These are phyloP conservation scores for Acacia crassicarpa DNA, from an alignment of 306 rosid species.

Conservation along the genomic window DNA sequence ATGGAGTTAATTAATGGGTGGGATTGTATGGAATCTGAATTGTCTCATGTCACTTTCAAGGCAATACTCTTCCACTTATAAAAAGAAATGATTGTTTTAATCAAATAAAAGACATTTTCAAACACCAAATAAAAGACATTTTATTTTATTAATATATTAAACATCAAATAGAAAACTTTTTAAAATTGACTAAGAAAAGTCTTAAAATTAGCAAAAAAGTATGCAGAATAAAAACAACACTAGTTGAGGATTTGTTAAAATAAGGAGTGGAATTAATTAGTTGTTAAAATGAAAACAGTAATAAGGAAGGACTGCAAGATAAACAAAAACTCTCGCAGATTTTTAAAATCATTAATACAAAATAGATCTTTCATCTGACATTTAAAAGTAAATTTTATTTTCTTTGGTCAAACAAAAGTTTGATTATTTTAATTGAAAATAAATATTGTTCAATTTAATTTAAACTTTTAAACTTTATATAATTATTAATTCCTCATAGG, in stretches of 20 bases:
- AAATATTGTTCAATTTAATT: not conserved
- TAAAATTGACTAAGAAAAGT: not conserved
- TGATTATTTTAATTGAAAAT: not conserved
- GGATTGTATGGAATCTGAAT: not conserved
- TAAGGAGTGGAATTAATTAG: too few species aligned
- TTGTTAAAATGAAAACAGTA: too few species aligned
- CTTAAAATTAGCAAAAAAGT: not conserved
- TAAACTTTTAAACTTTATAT: too few species aligned
- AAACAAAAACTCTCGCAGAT: not conserved
- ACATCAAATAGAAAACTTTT: too few species aligned
- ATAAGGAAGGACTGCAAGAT: not conserved
- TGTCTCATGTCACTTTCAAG: not conserved
- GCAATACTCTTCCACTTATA: not conserved
- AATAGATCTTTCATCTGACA: not conserved
- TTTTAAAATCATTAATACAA: too few species aligned
- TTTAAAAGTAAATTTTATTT: too few species aligned
- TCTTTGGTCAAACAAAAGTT: not conserved
- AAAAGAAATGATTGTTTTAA: not conserved
- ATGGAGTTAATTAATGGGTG: not conserved
- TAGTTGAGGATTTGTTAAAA: not conserved
- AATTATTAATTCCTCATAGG: not conserved
- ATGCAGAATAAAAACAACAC: not conserved
- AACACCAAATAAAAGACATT: not conserved
- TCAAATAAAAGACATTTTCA: not conserved
- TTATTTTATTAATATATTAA: too few species aligned